These are phyloP conservation scores for Spiraea crenata DNA, from an alignment of 331 rosid genomes.

Conservation along the genomic window DNA sequence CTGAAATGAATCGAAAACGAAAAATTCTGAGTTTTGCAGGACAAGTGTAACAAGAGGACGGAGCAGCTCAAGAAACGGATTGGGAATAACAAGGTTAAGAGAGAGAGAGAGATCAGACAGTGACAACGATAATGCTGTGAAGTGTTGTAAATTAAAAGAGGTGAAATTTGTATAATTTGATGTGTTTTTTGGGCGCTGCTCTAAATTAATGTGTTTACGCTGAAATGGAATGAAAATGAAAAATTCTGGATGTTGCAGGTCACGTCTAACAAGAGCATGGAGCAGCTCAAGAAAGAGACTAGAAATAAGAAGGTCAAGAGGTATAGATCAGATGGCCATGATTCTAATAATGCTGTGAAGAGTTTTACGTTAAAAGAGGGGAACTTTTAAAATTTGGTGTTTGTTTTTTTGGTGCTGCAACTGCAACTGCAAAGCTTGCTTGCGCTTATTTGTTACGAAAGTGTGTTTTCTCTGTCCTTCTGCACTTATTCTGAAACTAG, in stretches of 20 bases:
- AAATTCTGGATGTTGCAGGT: no score
- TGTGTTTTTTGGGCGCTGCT: background rate
- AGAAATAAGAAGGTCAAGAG: slow-evolving; percentile 13
- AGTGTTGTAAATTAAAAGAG: background rate
- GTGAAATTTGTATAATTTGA: background rate
- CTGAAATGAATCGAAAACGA: no score
- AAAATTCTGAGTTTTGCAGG: no score
- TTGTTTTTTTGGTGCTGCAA: slow-evolving; percentile 16
- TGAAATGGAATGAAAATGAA: no score
- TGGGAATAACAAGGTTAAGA: slow-evolving; percentile 11
- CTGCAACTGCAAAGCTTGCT: slow-evolving; percentile 65
- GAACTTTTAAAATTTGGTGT: background rate
- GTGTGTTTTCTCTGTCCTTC: background rate
- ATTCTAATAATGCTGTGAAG: background rate
- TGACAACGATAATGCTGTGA: background rate
- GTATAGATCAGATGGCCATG: background rate
- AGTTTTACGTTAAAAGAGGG: background rate
- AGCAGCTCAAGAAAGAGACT: slow-evolving; percentile 1
- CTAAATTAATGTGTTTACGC: no score
- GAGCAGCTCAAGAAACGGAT: slow-evolving; percentile 2
- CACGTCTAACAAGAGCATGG: no score
- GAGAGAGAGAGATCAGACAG: slow-evolving; percentile 5
- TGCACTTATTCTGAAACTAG: background rate
- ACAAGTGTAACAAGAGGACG: no score
- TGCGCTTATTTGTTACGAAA: background rate